Evolutionary conservation across 2,329 filamentous ascomycete genomes (phyloP), one percentile per base, ranked within the genome.

Genomic region (Septoria petroselini): DNA sequence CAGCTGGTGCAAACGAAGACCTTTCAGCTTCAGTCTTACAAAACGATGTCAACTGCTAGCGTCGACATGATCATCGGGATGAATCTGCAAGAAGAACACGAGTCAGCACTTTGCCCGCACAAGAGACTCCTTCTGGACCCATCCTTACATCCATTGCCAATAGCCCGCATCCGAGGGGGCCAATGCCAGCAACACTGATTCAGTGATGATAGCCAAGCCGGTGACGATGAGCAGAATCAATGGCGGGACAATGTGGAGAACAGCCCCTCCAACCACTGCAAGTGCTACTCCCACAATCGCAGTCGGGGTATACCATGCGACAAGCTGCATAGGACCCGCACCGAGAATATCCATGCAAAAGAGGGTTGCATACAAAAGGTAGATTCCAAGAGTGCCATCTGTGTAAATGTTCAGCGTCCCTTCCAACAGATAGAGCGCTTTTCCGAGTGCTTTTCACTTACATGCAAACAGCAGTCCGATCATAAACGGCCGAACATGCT

Each of bases 31-130:
- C 21, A 4, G 11, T n/a, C 41, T 43, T 33, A 43, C 41, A 84
- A 90, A 5, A 81, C 82, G 47, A 90, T 81, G 62, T 91, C 87
- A 52, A 90, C 82, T 14, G 84, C 85, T 27, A 90, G 73, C 0
- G 86, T 91, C 9, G 77, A 78, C 55, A 82, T 80, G 70, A 85
- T 65, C 82, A 85, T 85, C 46, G 80, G 72, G 0, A 86, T 84
- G 62, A 91, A 88, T 17, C 23, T 27, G 23, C 5, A 27, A 27
- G 9, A 5, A 27, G 5, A 9, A 27, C 23, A 27, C 23, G 9
- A 27, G 23, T 27, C 23, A 27, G 23, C 23, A 27, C 23, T 27
- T 27, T 27, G 23, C 9, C 23, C 23, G 9, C 23, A 27, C 23
- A 27, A 9, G 23, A 27, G 23, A n/a, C 9, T 27, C 5, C 9